A percentile compares a stretch with the other conserved stretches of the same genome.
Conservation (phyloP, 1,284 basidiomycete species). For the Marasmius fiardii region DNA sequence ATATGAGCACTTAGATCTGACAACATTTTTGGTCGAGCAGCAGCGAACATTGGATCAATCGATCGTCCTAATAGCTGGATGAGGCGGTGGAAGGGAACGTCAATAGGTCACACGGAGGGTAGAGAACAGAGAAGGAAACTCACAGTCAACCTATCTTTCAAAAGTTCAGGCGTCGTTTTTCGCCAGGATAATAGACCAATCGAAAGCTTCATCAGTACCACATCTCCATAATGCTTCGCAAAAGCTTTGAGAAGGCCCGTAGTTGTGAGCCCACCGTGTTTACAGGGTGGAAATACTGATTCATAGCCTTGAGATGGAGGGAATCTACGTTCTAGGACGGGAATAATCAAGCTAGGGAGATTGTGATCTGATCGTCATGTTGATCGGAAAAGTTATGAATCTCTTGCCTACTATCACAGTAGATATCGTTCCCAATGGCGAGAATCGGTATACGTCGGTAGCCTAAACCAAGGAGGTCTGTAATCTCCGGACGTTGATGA, state of each 20-base stretch:
- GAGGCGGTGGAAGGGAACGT: not conserved
- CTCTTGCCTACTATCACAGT: conserved; percentile 44
- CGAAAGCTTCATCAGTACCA: conserved; percentile 37
- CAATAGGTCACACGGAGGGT: too few relatives aligned
- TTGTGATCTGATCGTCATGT: not conserved
- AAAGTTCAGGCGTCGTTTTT: conserved; percentile 40
- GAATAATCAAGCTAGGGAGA: conserved; percentile 36
- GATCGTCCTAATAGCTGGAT: not conserved
- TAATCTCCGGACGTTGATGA: conserved; percentile 52
- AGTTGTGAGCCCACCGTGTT: conserved; percentile 35
- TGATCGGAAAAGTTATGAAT: not conserved
- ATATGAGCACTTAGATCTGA: not conserved
- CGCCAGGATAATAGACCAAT: conserved; percentile 41
- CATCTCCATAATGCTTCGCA: conserved; percentile 42
- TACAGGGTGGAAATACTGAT: conserved; percentile 44
- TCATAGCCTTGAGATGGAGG: conserved; percentile 41
- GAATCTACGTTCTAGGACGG: conserved; percentile 48
- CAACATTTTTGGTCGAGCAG: not conserved
- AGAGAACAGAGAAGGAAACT: not conserved
- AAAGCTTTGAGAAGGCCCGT: conserved; percentile 45
- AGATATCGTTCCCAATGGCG: conserved; percentile 55
- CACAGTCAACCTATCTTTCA: conserved; percentile 45
- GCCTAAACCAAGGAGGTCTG: conserved; percentile 43
- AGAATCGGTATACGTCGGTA: conserved; percentile 57
- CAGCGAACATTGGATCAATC: not conserved